Conservation (phyloP, 164 flowering plant species). For the Berberis thunbergii region DNA sequence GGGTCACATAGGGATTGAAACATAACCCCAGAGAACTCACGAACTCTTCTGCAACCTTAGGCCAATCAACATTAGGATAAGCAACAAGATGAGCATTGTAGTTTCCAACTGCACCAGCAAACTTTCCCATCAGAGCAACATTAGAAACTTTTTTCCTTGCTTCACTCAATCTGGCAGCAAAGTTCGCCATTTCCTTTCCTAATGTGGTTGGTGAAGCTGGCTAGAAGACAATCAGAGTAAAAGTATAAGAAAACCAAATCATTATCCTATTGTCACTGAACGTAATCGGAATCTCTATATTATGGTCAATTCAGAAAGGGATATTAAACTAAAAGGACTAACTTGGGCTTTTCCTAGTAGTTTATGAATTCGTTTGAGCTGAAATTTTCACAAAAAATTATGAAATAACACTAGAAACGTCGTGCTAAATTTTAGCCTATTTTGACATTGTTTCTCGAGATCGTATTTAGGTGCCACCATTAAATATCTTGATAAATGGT, state of each 20-base stretch:
- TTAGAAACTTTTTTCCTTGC: slow-evolving; percentile 47
- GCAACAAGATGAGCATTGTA: slow-evolving; percentile 92
- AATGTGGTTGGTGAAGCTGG: slow-evolving; percentile 91
- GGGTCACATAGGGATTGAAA: slow-evolving; percentile 89
- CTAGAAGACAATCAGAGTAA: slow-evolving; percentile 24
- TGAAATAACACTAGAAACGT: too few relatives aligned
- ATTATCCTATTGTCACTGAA: not conserved
- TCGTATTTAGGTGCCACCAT: too few relatives aligned
- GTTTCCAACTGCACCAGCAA: slow-evolving; percentile 97
- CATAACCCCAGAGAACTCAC: slow-evolving; percentile 73
- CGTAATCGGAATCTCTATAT: too few relatives aligned
- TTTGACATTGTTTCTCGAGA: too few relatives aligned
- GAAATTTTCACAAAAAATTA: too few relatives aligned
- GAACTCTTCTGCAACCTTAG: slow-evolving; percentile 72
- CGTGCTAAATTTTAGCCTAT: too few relatives aligned
- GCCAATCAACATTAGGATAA: slow-evolving; percentile 80
- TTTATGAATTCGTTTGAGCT: too few relatives aligned
- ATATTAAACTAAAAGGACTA: too few relatives aligned
- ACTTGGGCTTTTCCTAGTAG: too few relatives aligned
- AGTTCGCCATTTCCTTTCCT: slow-evolving; percentile 90
- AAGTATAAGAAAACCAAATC: not conserved
- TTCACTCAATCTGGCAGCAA: slow-evolving; percentile 62
- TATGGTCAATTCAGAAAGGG: too few relatives aligned
- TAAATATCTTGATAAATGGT: too few relatives aligned
- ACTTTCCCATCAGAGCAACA: slow-evolving; percentile 70